phyloP scores from a whole-genome alignment of 305 asterid species.

The Fraxinus sp. region DNA sequence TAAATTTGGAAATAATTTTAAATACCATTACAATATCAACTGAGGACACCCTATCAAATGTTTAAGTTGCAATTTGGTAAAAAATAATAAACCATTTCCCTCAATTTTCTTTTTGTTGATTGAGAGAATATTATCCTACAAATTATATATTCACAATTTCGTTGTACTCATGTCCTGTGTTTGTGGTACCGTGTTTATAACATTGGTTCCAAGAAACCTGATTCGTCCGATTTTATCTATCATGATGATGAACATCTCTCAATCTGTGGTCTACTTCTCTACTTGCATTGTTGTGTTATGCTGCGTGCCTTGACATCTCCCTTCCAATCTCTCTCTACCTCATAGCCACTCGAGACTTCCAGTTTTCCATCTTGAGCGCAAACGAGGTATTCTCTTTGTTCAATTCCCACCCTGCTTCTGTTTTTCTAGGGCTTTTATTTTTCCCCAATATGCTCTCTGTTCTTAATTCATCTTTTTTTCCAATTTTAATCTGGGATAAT shows the following conservation, averaged over 20 bases:
- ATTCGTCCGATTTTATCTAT: neutral
- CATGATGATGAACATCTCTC: neutral
- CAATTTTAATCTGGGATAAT: neutral
- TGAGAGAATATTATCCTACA: neutral
- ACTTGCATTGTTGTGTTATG: neutral
- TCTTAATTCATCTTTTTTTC: neutral
- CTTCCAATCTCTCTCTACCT: constrained; percentile 1
- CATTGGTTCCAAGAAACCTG: neutral
- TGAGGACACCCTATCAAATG: neutral
- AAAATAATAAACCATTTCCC: neutral
- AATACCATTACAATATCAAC: too few relatives aligned
- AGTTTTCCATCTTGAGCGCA: neutral
- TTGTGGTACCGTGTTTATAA: neutral
- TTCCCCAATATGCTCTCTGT: neutral
- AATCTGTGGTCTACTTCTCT: neutral
- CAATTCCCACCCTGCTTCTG: neutral
- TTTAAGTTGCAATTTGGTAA: neutral
- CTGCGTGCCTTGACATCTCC: neutral
- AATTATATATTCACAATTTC: neutral
- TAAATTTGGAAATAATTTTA: too few relatives aligned
- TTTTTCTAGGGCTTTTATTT: neutral
- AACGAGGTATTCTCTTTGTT: neutral
- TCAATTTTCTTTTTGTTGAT: neutral
- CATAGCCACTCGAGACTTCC: neutral
- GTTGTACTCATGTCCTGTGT: neutral